Evolutionary conservation across 148 eudicot species (phyloP), one percentile per base, ranked within the genome.

Genomic region (Rhododendron simsii): DNA sequence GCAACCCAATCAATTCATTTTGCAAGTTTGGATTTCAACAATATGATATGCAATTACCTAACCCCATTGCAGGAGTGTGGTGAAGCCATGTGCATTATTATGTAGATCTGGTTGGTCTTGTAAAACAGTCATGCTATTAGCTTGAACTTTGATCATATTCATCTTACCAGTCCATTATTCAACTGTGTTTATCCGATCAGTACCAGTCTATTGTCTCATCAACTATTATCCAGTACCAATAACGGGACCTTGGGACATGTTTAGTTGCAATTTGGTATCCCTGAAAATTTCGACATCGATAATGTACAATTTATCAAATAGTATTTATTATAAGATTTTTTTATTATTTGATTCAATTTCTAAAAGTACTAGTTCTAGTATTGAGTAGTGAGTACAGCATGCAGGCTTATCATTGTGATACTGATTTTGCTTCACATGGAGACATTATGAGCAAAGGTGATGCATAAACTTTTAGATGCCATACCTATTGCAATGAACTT

Each of bases 61-160:
- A 35, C 35, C 35, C 67, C 33, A 13, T 55, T 57, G 65, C 83
- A 55, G 61, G 44, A 45, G 16, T 45, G 55, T 45, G 33, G 28
- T 23, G 59, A 50, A 28, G 39, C 18, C 5, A 23, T 35, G 21
- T 57, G 45, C 47, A 33, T 35, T 15, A 20, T 7, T n/a, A 20
- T 21, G 23, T 57, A 18, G 67, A 10, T 81, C 15, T 81, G 71
- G 41, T 50, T 51, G 37, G 12, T 80, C 82, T 81, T 57, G 69
- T 57, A 81, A 33, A 81, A 37, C 47, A 9, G 9, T 57, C 15
- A 15, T 18, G 21, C 16, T 35, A 55, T 33, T 26, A 81, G 20
- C 47, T 81, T 81, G 67, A 81, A 81, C 71, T 81, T 81, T 57
- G 69, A 81, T 41, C 28, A 37, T 12, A 76, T 39, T 39, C 41